phyloP scores from a whole-genome alignment of 192 early-diverging fungal species.

The Chytriomyces hyalinus region DNA sequence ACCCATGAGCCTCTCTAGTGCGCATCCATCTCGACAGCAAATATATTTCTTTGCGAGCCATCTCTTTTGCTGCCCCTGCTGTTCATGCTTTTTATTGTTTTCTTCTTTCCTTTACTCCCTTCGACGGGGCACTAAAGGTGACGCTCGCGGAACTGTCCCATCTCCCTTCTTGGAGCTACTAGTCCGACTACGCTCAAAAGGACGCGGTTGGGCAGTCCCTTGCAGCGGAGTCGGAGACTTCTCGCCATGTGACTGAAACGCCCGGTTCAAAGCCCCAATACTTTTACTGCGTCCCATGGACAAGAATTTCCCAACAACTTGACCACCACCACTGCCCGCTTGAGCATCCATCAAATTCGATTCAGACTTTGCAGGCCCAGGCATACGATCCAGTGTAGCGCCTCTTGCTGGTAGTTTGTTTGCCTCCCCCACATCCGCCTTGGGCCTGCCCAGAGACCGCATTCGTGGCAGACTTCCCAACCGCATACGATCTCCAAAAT shows the following conservation, averaged over 20 bases:
- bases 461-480: not conserved
- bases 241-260: not conserved
- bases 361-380: not conserved
- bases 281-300: slow-evolving; percentile 5
- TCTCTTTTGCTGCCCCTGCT: too few relatives aligned
- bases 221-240: not conserved
- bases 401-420: not conserved
- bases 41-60: too few relatives aligned
- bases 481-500: not conserved
- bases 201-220: not conserved
- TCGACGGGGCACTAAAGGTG: too few relatives aligned
- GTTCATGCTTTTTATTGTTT: too few relatives aligned
- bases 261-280: slow-evolving; percentile 10
- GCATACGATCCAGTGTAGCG: not conserved
- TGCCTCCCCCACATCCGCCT: not conserved
- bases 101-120: too few relatives aligned
- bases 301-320: slow-evolving; percentile 1
- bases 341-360: not conserved
- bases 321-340: not conserved
- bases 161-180: not conserved
- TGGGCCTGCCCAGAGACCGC: not conserved
- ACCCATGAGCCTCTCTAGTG: too few relatives aligned
- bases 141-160: too few relatives aligned
- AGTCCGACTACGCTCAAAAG: not conserved
- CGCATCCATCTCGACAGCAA: too few relatives aligned